Evolutionary conservation across 768 basidiomycete genomes (phyloP), one percentile per base, ranked within the genome.

Genomic region (Termitomyces sp.): DNA sequence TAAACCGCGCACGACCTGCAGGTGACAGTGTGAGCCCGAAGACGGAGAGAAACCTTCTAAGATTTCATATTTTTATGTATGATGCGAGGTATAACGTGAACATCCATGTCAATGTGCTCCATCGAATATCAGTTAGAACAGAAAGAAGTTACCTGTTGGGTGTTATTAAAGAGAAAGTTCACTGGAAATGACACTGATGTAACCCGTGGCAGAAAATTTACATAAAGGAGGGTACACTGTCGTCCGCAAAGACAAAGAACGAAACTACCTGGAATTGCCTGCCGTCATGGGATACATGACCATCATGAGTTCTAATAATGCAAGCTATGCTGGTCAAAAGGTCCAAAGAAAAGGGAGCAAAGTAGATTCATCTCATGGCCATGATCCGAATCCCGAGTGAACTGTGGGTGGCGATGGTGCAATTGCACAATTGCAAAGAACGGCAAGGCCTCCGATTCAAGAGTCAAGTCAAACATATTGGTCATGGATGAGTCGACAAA

Each of bases 1-100:
- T 52, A 52, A 52, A 52, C 52, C 52, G 52, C 52, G 52, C 52
- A 52, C 26, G 9, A 30, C 36, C 26, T 52, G 36, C 52, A 52
- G 52, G 52, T 52, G 52, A 41, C 7, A 40, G 38, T 52, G 52
- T 28, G 52, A 41, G n/a, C 52, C 52, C 52, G 52, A 52, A 26
- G 6, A 30, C 52, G 52, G 52, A 52, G 38, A 40, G 26, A 28
- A 41, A 40, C 26, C 36, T 52, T 38, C 50, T 36, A 20, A 51
- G 35, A 28, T 41, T 26, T 35, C 35, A 18, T 52, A 52, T 24
- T 40, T 28, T 52, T 38, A 18, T 51, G 24, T 38, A 38, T 38
- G 24, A 52, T 13, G 36, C 24, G 24, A 52, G 51, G 26, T 52
- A 26, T 24, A 38, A 36, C 35, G 22, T 38, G 22, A 36, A 36